Base-by-base conservation (phyloP, 352 stramenopile species). In the Phytopythium boreale region DNA sequence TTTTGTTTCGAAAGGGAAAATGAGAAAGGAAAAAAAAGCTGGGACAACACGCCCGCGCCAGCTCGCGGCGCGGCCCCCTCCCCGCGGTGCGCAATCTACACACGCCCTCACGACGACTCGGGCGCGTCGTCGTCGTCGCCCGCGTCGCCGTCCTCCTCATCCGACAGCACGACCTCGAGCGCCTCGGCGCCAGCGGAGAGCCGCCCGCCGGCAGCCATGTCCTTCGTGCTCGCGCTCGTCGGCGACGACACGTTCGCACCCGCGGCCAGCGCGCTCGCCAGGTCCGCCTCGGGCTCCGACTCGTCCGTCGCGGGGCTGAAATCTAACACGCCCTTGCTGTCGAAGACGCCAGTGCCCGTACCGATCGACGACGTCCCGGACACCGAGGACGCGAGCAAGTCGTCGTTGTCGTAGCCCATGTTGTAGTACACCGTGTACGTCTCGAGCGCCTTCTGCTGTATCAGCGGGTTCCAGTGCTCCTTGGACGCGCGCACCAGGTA, bases 371-470 rank as follows among this genome's bases (percentile, higher is more conserved):
- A 46, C 52, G 52, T 34, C 11, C 39, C 55, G n/a, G 55, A 60
- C 14, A n/a, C 36, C 10, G 64, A 55, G 20, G 73, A 66, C 19
- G 70, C 70, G 49, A 75, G 43, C 46, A 80, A 62, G 34, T 90
- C 82, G 60, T 91, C 87, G 24, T 69, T 90, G 67, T 93, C 87
- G 74, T 95, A 95, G 26, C 87, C 87, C 87, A 95, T 95, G 69
- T 95, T 95, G 79, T 95, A 95, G 59, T 95, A 95, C 63, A 92
- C 78, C 52, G 84, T 92, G 66, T 95, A 95, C 58, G 87, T 92
- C 63, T 92, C 84, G 43, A 90, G 84, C 37, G 82, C 82, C 68
- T 93, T 93, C 62, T 93, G 84, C 70, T 93, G 87, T 59, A 92
- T 95, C 41, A 93, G 72, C 46, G 74, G 74, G 74, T 95, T 95